phyloP scores from a whole-genome alignment of 495 filamentous ascomycete genomes.

The Hypomontagnella monticulosa region DNA sequence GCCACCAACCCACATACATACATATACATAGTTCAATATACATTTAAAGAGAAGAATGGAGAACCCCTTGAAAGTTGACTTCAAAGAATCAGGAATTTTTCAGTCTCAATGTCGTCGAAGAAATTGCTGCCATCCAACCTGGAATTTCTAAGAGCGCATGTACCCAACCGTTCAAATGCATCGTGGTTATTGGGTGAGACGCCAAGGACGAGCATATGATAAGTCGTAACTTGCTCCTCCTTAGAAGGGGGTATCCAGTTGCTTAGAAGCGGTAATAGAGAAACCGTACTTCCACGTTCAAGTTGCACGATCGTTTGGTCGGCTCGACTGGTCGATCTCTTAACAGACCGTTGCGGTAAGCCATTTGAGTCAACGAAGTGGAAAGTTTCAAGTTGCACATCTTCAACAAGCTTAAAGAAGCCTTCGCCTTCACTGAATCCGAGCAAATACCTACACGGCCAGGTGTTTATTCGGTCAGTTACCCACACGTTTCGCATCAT shows the following conservation, averaged over 20 bases:
- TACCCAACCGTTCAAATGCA: constrained; percentile 4
- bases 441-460: no score
- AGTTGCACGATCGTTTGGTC: neutral
- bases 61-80: no score
- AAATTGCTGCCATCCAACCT: no score
- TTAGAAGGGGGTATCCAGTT: no score
- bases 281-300: neutral
- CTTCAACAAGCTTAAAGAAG: no score
- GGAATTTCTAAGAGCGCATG: neutral
- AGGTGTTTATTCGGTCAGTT: neutral
- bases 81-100: no score
- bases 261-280: neutral
- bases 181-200: constrained; percentile 3
- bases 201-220: constrained; percentile 6
- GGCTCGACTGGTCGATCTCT: neutral
- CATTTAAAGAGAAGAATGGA: neutral
- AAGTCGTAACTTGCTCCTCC: neutral
- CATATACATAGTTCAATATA: no score
- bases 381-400: constrained; percentile 7
- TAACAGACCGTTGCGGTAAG: constrained; percentile 2
- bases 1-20: no score
- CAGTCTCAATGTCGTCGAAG: no score
- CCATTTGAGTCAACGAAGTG: constrained; percentile 1
- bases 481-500: neutral
- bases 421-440: no score